Conservation (phyloP, 179 eudicot species). For the Patellifolia procumbens region DNA sequence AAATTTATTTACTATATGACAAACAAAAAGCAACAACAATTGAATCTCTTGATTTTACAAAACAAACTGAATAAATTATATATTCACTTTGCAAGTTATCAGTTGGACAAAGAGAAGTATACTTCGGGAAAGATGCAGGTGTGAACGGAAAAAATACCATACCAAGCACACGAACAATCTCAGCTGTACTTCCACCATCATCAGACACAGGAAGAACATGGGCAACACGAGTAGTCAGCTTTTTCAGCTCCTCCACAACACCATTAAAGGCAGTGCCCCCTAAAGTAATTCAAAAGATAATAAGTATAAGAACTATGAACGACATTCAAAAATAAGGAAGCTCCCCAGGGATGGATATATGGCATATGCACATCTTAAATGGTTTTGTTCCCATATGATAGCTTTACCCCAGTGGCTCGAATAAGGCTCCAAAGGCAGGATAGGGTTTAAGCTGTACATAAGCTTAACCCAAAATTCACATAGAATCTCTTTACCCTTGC, state of each 20-base stretch:
- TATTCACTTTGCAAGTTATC: neutral
- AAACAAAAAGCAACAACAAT: constrained; percentile 1
- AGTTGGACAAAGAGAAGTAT: neutral
- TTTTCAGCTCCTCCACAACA: constrained; percentile 92
- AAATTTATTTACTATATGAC: neutral
- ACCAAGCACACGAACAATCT: constrained; percentile 99
- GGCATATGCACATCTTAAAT: neutral
- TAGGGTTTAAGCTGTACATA: neutral
- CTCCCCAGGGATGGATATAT: neutral
- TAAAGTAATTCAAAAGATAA: constrained; percentile 31
- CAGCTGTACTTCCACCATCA: constrained; percentile 99
- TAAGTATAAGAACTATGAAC: neutral
- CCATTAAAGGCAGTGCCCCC: constrained; percentile 99
- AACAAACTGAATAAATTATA: neutral
- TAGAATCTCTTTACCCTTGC: neutral
- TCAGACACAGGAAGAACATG: constrained; percentile 99
- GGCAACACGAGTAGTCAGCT: constrained; percentile 82
- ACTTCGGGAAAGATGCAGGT: neutral
- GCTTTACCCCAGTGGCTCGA: neutral
- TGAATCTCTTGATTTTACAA: neutral
- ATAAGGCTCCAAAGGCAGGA: neutral
- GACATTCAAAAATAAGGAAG: neutral
- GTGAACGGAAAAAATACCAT: neutral
- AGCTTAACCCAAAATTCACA: neutral
- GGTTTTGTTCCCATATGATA: neutral